phyloP scores from a whole-genome alignment of 2,329 filamentous ascomycete species.

The Verticillium nonalfalfae region DNA sequence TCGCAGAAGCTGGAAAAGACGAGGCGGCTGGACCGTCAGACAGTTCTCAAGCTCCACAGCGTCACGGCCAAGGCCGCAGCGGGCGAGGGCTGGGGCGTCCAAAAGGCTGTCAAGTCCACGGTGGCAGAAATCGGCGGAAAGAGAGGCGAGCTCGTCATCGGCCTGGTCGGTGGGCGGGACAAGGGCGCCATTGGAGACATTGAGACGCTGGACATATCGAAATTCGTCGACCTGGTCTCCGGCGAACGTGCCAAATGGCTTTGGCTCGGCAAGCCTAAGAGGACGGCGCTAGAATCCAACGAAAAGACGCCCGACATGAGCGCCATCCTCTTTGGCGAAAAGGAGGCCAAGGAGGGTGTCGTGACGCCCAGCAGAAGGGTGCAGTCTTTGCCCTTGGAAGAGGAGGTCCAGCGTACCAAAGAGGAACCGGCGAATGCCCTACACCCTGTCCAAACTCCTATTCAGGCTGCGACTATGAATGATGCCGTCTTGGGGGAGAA shows the following conservation, averaged over 20 bases:
- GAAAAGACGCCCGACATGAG: constrained; percentile 40
- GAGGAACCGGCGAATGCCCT: constrained; percentile 36
- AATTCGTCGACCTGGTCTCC: constrained; percentile 68
- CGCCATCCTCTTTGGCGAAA: constrained; percentile 42
- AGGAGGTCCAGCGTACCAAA: constrained; percentile 36
- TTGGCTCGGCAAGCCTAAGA: constrained; percentile 84
- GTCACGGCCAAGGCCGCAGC: constrained; percentile 86
- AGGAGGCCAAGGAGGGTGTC: constrained; percentile 36
- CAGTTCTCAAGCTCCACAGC: constrained; percentile 72
- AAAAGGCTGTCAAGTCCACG: constrained; percentile 89
- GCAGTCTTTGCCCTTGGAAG: constrained; percentile 46
- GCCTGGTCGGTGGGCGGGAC: constrained; percentile 82
- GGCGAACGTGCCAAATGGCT: constrained; percentile 89
- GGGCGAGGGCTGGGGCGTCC: constrained; percentile 86
- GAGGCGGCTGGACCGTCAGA: constrained; percentile 74
- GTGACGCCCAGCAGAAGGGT: constrained; percentile 37
- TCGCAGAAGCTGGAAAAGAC: constrained; percentile 74
- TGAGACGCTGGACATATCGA: constrained; percentile 85
- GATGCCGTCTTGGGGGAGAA: constrained; percentile 43
- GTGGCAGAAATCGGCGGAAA: constrained; percentile 92
- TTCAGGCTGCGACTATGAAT: constrained; percentile 36
- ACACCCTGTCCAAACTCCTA: constrained; percentile 35
- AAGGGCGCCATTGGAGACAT: constrained; percentile 88
- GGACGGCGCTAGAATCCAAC: constrained; percentile 43
- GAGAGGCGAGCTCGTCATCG: constrained; percentile 88